phyloP scores from a whole-genome alignment of 805 yeast species.

The Yamadazyma philogaea region DNA sequence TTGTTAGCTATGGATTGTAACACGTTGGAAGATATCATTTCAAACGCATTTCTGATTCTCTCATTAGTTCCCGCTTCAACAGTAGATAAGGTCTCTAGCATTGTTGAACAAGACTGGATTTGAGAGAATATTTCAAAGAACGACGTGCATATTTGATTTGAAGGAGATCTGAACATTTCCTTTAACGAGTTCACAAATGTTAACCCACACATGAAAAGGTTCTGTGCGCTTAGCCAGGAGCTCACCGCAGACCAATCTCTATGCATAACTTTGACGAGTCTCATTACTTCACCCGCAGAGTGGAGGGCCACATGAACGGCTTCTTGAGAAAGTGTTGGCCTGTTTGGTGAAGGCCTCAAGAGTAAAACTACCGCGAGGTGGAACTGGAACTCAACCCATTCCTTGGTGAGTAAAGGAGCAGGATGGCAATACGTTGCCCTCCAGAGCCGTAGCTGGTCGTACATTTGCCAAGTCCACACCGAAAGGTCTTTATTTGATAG shows the following conservation, averaged over 20 bases:
- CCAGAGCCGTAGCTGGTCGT: constrained; percentile 14
- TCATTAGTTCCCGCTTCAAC: constrained; percentile 15
- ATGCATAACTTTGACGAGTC: constrained; percentile 14
- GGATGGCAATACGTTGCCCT: constrained; percentile 9
- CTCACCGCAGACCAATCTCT: constrained; percentile 14
- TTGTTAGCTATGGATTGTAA: constrained; percentile 11
- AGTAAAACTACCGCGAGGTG: constrained; percentile 13
- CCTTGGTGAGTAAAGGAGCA: constrained; percentile 13
- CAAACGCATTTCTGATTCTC: constrained; percentile 14
- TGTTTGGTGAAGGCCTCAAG: constrained; percentile 15
- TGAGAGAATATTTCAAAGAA: constrained; percentile 11
- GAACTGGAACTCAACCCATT: constrained; percentile 15
- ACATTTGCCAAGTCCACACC: constrained; percentile 16
- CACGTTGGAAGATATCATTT: constrained; percentile 14
- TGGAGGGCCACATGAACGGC: constrained; percentile 15
- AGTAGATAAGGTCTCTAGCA: constrained; percentile 14
- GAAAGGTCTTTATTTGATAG: constrained; percentile 3
- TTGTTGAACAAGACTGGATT: constrained; percentile 15
- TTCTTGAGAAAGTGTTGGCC: constrained; percentile 11
- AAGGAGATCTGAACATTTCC: constrained; percentile 9
- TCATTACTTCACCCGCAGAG: constrained; percentile 16
- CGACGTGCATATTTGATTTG: constrained; percentile 11
- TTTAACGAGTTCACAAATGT: constrained; percentile 15
- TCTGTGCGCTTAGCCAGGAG: constrained; percentile 15
- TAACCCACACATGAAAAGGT: constrained; percentile 16